phyloP scores from a whole-genome alignment of 768 basidiomycete genomes.

The Tephrocybe rancida region DNA sequence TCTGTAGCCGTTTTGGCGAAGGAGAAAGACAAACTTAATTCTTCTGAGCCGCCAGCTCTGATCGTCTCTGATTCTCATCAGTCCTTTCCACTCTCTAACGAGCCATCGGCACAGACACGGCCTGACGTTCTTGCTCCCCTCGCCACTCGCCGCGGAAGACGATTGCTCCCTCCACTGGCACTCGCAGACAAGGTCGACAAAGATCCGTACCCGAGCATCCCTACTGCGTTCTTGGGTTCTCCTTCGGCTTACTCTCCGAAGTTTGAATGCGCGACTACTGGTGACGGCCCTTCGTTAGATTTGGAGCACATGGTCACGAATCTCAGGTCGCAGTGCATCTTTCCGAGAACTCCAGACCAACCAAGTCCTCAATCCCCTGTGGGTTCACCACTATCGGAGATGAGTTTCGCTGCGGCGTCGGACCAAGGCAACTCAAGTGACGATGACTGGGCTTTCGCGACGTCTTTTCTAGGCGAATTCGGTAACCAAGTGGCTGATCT shows the following conservation, averaged over 20 bases:
- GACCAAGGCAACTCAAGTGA: constrained; percentile 10
- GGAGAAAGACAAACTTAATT: constrained; percentile 23
- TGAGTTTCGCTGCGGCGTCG: constrained; percentile 14
- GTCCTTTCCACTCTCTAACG: constrained; percentile 36
- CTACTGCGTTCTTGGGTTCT: constrained; percentile 45
- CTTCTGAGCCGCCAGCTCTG: constrained; percentile 33
- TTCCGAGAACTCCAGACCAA: constrained; percentile 15
- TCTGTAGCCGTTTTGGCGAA: constrained; percentile 13
- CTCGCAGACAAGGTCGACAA: constrained; percentile 19
- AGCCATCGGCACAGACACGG: constrained; percentile 30
- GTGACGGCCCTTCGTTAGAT: constrained; percentile 29
- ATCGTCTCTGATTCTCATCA: constrained; percentile 45
- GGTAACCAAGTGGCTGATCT: background rate
- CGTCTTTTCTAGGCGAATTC: constrained; percentile 24
- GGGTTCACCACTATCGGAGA: constrained; percentile 8
- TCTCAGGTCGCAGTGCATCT: constrained; percentile 40
- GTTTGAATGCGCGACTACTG: constrained; percentile 26
- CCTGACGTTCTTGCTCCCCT: constrained; percentile 24
- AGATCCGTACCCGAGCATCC: constrained; percentile 41
- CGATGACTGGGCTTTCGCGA: constrained; percentile 42
- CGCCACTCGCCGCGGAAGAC: constrained; percentile 41
- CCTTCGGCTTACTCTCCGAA: constrained; percentile 38
- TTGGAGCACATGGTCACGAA: constrained; percentile 49
- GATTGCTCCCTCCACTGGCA: constrained; percentile 31
- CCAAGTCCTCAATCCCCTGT: constrained; percentile 1